These are phyloP conservation scores for Colletotrichum cuscutae DNA, from an alignment of 2,329 filamentous ascomycete genomes.

Conservation along the genomic window DNA sequence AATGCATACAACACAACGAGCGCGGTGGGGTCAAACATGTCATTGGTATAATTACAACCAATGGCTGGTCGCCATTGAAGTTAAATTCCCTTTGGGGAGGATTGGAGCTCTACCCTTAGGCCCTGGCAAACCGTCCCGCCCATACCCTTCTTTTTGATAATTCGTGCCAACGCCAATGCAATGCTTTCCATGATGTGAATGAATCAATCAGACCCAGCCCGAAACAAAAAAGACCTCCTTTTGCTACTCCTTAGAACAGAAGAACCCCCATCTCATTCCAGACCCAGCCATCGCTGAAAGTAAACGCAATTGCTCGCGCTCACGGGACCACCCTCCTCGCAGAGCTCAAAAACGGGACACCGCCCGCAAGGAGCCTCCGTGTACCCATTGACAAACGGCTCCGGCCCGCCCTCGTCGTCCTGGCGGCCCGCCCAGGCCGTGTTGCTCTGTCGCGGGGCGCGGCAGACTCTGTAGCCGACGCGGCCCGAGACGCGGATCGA, in stretches of 20 bases:
- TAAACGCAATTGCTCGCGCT: conserved; percentile 92
- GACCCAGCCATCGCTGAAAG: conserved; percentile 84
- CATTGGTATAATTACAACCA: conserved; percentile 14
- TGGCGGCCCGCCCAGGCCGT: conserved; percentile 51
- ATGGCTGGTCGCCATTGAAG: neutral
- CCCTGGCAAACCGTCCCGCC: conserved; percentile 14
- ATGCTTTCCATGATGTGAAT: conserved; percentile 31
- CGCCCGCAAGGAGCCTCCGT: conserved; percentile 91
- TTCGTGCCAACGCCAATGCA: conserved; percentile 34
- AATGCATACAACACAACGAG: neutral
- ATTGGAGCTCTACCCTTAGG: neutral
- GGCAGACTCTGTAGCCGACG: conserved; percentile 64
- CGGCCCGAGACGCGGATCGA: conserved; percentile 61
- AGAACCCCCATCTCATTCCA: neutral
- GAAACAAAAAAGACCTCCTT: neutral
- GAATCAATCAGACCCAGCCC: conserved; percentile 10
- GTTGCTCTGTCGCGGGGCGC: conserved; percentile 57
- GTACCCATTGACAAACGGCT: conserved; percentile 73
- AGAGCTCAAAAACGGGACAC: conserved; percentile 94
- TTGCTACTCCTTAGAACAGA: neutral
- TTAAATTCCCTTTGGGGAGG: conserved; percentile 8
- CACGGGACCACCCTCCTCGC: conserved; percentile 89
- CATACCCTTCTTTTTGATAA: conserved; percentile 11
- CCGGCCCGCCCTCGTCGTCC: conserved; percentile 50
- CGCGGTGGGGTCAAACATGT: neutral